Evolutionary conservation across 2,329 filamentous ascomycete species (phyloP).

Genomic region (Talaromyces marneffei): DNA sequence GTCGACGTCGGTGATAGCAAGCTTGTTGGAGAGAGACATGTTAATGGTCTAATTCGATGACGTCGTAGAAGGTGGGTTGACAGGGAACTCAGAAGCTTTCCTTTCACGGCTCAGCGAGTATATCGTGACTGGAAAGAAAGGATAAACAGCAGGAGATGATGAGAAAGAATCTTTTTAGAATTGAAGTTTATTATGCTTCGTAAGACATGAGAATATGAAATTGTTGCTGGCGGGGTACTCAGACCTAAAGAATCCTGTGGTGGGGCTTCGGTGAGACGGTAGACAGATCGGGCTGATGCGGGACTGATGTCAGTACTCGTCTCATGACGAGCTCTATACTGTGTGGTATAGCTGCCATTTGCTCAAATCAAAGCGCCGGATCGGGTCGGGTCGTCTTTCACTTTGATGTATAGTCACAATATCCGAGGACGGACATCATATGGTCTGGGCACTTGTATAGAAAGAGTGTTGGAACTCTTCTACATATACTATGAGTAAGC

Average conservation of each 20-base stretch:
- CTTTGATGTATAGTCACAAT: neutral
- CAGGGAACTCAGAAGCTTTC: neutral
- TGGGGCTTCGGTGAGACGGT: slow-evolving; percentile 26
- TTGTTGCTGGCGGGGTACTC: slow-evolving; percentile 12
- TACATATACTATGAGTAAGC: neutral
- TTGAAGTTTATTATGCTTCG: neutral
- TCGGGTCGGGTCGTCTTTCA: slow-evolving; percentile 7
- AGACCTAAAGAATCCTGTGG: slow-evolving; percentile 11
- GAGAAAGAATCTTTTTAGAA: neutral
- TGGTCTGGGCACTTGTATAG: neutral
- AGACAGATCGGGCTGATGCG: slow-evolving; percentile 33
- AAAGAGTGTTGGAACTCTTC: neutral
- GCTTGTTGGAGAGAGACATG: slow-evolving; percentile 99
- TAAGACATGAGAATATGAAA: neutral
- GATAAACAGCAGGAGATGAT: neutral
- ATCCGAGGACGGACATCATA: neutral
- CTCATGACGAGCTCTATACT: neutral
- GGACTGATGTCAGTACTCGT: slow-evolving; percentile 34
- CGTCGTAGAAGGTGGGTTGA: slow-evolving; percentile 1
- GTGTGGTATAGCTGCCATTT: neutral
- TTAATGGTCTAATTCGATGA: slow-evolving; percentile 2
- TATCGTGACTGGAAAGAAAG: neutral
- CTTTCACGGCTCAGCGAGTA: neutral
- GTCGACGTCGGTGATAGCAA: slow-evolving; percentile 92
- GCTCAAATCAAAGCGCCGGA: slow-evolving; percentile 4